Percentiles rank a stretch among this genome's conserved stretches.
Evolutionary conservation across 306 rosid genomes (phyloP).

Genomic region (Fragaria vesca): DNA sequence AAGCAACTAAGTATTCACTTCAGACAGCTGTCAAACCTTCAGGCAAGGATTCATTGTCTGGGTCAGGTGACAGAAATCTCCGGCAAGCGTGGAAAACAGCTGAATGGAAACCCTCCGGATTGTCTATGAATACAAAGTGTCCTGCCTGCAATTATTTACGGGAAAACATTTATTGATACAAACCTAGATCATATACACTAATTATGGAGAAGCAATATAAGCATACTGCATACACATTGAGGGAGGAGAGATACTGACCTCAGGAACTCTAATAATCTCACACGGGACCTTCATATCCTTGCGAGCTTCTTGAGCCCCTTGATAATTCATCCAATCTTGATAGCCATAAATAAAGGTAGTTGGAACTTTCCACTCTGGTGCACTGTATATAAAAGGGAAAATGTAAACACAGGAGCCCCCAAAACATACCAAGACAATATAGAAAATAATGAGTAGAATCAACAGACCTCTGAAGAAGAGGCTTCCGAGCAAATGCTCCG

Average conservation of each 20-base stretch:
- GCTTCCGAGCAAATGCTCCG: slow-evolving; percentile 84
- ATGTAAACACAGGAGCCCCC: neutral
- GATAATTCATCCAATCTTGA: slow-evolving; percentile 88
- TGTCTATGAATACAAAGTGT: slow-evolving; percentile 88
- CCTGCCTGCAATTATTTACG: slow-evolving; percentile 63
- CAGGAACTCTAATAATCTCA: slow-evolving; percentile 88
- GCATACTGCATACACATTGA: neutral
- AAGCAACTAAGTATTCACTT: slow-evolving; percentile 9
- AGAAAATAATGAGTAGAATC: slow-evolving; percentile 8
- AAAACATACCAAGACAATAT: neutral
- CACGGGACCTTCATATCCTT: slow-evolving; percentile 84
- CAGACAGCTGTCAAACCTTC: slow-evolving; percentile 68
- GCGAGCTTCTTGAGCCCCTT: slow-evolving; percentile 93
- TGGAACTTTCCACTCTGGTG: slow-evolving; percentile 93
- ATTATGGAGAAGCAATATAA: neutral
- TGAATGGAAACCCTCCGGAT: slow-evolving; percentile 70
- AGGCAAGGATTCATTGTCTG: slow-evolving; percentile 57
- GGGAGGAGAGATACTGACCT: slow-evolving; percentile 47
- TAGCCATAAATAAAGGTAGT: slow-evolving; percentile 89
- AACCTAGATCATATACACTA: neutral
- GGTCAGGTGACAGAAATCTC: slow-evolving; percentile 59
- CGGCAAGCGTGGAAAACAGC: slow-evolving; percentile 79
- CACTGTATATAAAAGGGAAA: slow-evolving; percentile 40
- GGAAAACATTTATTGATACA: neutral
- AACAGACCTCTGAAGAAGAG: slow-evolving; percentile 81